phyloP scores from a whole-genome alignment of 805 yeast species.

The Clavispora vitiphila region DNA sequence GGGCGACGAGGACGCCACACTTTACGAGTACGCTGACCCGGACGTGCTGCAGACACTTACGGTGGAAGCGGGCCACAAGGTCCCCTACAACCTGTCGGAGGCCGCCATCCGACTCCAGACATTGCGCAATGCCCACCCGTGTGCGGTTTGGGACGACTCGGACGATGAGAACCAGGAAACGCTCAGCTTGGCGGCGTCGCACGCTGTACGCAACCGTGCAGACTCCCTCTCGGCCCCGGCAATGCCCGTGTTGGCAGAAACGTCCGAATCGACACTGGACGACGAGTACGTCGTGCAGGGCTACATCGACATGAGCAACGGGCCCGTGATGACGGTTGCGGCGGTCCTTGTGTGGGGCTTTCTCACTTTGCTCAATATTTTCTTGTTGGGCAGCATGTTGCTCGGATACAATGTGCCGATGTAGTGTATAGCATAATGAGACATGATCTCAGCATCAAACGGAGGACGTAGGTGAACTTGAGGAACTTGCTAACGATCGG shows the following conservation, averaged over 20 bases:
- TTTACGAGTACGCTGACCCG: slow-evolving; percentile 11
- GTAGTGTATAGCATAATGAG: too few species aligned
- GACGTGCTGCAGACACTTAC: background rate
- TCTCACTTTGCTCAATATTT: slow-evolving; percentile 67
- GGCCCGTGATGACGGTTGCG: slow-evolving; percentile 44
- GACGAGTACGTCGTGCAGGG: slow-evolving; percentile 29
- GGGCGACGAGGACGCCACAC: slow-evolving; percentile 23
- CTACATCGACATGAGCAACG: slow-evolving; percentile 67
- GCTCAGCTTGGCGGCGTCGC: slow-evolving; percentile 10
- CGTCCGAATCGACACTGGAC: slow-evolving; percentile 1
- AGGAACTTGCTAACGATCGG: too few species aligned
- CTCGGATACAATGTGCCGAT: slow-evolving; percentile 49
- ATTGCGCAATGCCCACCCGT: slow-evolving; percentile 37
- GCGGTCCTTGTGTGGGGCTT: slow-evolving; percentile 66
- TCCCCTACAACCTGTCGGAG: slow-evolving; percentile 28
- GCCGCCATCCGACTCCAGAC: slow-evolving; percentile 39
- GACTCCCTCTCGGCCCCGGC: background rate
- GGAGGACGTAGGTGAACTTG: too few species aligned
- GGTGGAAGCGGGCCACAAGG: background rate
- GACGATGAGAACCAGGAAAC: slow-evolving; percentile 19
- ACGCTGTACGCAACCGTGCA: slow-evolving; percentile 3
- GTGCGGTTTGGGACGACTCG: slow-evolving; percentile 35
- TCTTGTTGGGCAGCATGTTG: slow-evolving; percentile 51
- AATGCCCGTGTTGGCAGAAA: background rate
- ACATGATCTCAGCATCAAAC: too few species aligned